phyloP scores from a whole-genome alignment of 805 yeast genomes.

The Kuraishia capsulata region DNA sequence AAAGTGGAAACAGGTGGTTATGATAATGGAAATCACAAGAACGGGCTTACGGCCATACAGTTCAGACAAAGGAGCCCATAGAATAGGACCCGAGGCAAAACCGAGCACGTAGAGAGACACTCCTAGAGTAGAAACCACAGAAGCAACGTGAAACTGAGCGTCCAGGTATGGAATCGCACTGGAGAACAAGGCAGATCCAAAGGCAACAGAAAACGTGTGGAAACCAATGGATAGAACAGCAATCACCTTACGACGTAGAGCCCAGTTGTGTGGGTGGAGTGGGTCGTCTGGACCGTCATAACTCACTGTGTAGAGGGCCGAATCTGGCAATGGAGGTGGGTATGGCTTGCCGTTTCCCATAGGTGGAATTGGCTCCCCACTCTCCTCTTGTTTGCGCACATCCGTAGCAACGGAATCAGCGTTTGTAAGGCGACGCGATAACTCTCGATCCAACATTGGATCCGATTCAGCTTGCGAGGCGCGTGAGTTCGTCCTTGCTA shows the following conservation, averaged over 20 bases:
- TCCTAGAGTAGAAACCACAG: constrained; percentile 64
- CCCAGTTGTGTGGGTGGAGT: constrained; percentile 73
- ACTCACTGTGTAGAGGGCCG: constrained; percentile 52
- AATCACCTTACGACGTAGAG: constrained; percentile 32
- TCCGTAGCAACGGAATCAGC: constrained; percentile 16
- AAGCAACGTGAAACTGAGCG: constrained; percentile 47
- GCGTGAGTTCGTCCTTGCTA: not conserved
- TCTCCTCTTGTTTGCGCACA: constrained; percentile 16
- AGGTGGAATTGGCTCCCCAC: constrained; percentile 31
- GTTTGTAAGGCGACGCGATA: constrained; percentile 35
- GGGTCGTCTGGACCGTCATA: constrained; percentile 80
- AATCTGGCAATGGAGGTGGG: constrained; percentile 53
- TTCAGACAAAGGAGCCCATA: constrained; percentile 89
- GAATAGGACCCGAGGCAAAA: constrained; percentile 84
- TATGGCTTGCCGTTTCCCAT: constrained; percentile 64
- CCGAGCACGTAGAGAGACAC: constrained; percentile 83
- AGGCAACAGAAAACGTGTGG: constrained; percentile 42
- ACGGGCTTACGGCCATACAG: constrained; percentile 63
- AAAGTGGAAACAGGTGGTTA: constrained; percentile 52
- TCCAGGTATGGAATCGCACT: constrained; percentile 43
- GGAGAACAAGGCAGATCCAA: constrained; percentile 82
- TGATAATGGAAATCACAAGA: constrained; percentile 44
- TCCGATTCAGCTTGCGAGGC: not conserved
- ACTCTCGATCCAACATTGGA: constrained; percentile 6
- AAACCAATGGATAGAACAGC: constrained; percentile 38